Evolutionary conservation across 768 basidiomycete genomes (phyloP).

Genomic region (Omphalotus guepiniiformis): DNA sequence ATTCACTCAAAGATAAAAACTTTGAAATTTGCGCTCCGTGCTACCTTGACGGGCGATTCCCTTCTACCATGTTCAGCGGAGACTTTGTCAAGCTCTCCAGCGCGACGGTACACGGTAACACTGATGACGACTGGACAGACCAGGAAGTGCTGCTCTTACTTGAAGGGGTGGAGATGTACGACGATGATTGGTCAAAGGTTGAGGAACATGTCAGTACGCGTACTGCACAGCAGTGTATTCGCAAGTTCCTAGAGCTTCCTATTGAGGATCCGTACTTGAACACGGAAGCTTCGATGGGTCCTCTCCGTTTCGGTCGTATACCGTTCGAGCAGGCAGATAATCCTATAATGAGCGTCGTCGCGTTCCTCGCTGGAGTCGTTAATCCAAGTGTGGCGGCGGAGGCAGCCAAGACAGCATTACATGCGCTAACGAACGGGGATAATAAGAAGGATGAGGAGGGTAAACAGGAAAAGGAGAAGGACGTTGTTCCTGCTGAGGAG

Average conservation of each 20-base stretch:
- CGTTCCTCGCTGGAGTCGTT: slow-evolving; percentile 92
- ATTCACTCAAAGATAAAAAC: slow-evolving; percentile 89
- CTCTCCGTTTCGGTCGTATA: slow-evolving; percentile 69
- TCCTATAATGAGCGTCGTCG: slow-evolving; percentile 97
- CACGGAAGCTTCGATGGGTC: slow-evolving; percentile 70
- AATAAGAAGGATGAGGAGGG: slow-evolving; percentile 33
- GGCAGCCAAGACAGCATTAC: slow-evolving; percentile 87
- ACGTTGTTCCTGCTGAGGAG: slow-evolving; percentile 12
- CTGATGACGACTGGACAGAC: slow-evolving; percentile 79
- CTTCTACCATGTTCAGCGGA: slow-evolving; percentile 92
- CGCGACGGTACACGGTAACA: slow-evolving; percentile 27
- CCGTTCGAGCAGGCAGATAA: slow-evolving; percentile 96
- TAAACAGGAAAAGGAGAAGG: slow-evolving; percentile 29
- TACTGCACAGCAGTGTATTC: slow-evolving; percentile 91
- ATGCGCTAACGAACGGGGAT: slow-evolving; percentile 67
- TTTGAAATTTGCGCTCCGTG: slow-evolving; percentile 89
- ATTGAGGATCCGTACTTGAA: slow-evolving; percentile 94
- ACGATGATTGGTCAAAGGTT: slow-evolving; percentile 93
- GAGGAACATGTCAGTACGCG: slow-evolving; percentile 92
- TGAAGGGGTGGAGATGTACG: slow-evolving; percentile 98
- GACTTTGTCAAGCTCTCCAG: slow-evolving; percentile 88
- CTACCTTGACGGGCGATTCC: slow-evolving; percentile 96
- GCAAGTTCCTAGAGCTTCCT: slow-evolving; percentile 91
- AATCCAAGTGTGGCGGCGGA: slow-evolving; percentile 88
- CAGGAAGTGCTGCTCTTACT: slow-evolving; percentile 84